Evolutionary conservation across 441 rosid genomes (phyloP).

Genomic region (Macaranga tanarius): DNA sequence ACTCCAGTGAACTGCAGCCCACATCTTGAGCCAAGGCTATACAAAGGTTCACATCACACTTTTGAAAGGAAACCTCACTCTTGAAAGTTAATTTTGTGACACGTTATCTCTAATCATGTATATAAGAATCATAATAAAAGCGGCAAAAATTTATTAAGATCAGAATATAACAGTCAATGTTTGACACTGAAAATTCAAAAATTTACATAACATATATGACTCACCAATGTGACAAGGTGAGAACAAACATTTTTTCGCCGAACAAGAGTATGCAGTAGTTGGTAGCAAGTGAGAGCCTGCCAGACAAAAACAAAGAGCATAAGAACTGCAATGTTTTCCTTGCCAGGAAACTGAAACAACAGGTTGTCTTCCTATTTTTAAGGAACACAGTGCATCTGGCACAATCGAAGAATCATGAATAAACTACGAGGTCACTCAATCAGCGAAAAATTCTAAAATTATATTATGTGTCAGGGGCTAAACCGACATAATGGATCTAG

Average conservation of each 20-base stretch:
- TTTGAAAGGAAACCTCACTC: neutral
- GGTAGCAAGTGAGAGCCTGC: constrained; percentile 78
- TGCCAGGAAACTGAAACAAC: constrained; percentile 1
- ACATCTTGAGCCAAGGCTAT: neutral
- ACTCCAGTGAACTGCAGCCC: neutral
- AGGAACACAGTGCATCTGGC: neutral
- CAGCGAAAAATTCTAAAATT: neutral
- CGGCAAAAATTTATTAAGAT: neutral
- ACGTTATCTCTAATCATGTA: neutral
- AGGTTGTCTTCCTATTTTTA: neutral
- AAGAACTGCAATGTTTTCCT: constrained; percentile 10
- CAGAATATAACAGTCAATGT: neutral
- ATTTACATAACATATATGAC: constrained; percentile 23
- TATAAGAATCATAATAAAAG: neutral
- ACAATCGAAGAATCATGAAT: neutral
- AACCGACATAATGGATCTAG: constrained; percentile 4
- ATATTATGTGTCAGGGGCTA: neutral
- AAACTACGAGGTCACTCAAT: neutral
- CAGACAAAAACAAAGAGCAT: constrained; percentile 19
- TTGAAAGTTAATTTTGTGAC: too few relatives aligned
- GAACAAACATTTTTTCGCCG: constrained; percentile 69
- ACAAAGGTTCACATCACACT: constrained; percentile 7
- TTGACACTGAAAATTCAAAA: neutral
- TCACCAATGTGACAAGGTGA: constrained; percentile 83
- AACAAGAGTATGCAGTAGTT: constrained; percentile 82